Conservation (phyloP, 78 protist species). For the Chrysochromulina tobinii region DNA sequence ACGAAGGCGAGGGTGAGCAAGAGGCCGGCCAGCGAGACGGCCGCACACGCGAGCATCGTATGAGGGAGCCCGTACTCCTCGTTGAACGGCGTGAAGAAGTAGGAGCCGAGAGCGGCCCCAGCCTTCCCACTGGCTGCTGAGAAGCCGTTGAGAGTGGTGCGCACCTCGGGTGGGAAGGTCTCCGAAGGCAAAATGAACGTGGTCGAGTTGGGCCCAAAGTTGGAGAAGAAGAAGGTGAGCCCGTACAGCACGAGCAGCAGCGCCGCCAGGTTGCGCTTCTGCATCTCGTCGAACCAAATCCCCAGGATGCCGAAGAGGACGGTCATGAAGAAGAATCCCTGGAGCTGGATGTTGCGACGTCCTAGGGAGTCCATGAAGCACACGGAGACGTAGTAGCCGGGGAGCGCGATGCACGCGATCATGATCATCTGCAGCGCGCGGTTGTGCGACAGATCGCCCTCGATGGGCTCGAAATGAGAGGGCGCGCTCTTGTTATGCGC, state of each 20-base stretch:
- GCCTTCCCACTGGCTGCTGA: constrained; percentile 83
- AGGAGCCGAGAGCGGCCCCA: constrained; percentile 84
- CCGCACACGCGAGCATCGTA: constrained; percentile 61
- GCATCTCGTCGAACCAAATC: background rate
- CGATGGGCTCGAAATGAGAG: background rate
- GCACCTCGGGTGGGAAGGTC: constrained; percentile 63
- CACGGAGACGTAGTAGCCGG: background rate
- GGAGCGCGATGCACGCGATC: background rate
- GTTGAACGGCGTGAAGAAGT: constrained; percentile 51
- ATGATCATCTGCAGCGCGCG: background rate
- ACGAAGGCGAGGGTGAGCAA: constrained; percentile 45
- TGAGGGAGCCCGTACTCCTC: constrained; percentile 45
- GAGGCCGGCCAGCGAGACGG: constrained; percentile 58
- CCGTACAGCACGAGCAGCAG: constrained; percentile 74
- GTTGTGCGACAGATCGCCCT: background rate
- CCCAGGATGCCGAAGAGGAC: background rate
- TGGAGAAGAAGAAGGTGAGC: constrained; percentile 79
- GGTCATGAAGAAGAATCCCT: background rate
- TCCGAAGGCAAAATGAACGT: constrained; percentile 83
- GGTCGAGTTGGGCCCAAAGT: constrained; percentile 87
- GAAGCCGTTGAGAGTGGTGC: constrained; percentile 75
- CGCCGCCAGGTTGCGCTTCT: background rate
- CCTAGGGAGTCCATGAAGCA: background rate
- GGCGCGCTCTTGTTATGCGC: background rate
- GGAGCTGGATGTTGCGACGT: background rate